phyloP scores from a whole-genome alignment of 164 flowering plant species.

The Tetracentron sinense region DNA sequence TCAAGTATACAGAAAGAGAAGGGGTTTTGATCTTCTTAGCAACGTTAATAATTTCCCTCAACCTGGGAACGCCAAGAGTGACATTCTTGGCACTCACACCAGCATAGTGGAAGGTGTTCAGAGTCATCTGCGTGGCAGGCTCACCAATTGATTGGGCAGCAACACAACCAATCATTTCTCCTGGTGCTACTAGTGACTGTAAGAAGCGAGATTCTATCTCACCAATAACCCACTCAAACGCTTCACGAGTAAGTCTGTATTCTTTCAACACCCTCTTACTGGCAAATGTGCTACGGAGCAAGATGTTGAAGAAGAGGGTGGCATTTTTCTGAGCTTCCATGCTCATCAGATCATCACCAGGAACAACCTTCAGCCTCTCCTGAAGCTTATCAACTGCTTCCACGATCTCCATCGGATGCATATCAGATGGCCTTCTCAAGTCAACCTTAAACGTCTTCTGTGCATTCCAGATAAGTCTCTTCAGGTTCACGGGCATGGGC shows the following conservation, averaged over 20 bases:
- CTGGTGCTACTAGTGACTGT: conserved; percentile 97
- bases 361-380: conserved; percentile 92
- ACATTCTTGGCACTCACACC: conserved; percentile 99
- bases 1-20: conserved; percentile 85
- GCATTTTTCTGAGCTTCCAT: conserved; percentile 98
- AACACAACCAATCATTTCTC: conserved; percentile 99
- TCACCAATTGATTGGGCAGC: conserved; percentile 99
- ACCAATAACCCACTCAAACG: conserved; percentile 98
- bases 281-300: conserved; percentile 91
- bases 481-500: conserved; percentile 94
- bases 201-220: conserved; percentile 94
- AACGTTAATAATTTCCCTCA: conserved; percentile 95
- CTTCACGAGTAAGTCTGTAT: conserved; percentile 85
- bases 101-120: conserved; percentile 98
- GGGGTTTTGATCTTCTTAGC: conserved; percentile 98
- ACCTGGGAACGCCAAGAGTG: conserved; percentile 95
- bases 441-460: conserved; percentile 95
- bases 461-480: conserved; percentile 92
- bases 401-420: conserved; percentile 98
- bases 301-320: conserved; percentile 80
- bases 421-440: conserved; percentile 77
- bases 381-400: conserved; percentile 96
- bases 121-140: conserved; percentile 99
- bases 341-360: conserved; percentile 87
- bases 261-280: conserved; percentile 93